phyloP scores from a whole-genome alignment of 2,329 filamentous ascomycete species.

The Leptographium galeiforme region DNA sequence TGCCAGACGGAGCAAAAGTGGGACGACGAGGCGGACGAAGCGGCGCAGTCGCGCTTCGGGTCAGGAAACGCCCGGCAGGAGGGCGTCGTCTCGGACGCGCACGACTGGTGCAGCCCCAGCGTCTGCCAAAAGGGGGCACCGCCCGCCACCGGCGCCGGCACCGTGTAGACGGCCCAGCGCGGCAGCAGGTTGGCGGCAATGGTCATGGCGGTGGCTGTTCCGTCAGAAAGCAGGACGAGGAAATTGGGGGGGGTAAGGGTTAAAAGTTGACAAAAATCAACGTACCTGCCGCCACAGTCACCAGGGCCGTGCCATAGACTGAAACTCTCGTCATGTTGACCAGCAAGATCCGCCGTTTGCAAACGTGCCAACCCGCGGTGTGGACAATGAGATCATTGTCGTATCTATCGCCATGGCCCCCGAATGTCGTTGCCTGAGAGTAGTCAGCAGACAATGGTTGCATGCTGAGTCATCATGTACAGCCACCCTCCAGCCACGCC shows the following conservation, averaged over 20 bases:
- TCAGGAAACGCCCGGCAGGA: slow-evolving; percentile 55
- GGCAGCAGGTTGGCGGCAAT: slow-evolving; percentile 56
- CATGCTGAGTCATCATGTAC: not conserved
- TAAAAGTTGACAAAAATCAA: too few species aligned
- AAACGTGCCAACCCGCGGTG: not conserved
- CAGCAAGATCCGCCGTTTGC: too few species aligned
- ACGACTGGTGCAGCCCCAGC: slow-evolving; percentile 71
- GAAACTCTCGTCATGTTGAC: slow-evolving; percentile 28
- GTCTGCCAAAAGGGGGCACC: slow-evolving; percentile 38
- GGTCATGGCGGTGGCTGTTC: slow-evolving; percentile 55
- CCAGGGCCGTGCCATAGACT: slow-evolving; percentile 28
- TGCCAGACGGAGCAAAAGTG: slow-evolving; percentile 92
- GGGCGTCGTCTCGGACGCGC: slow-evolving; percentile 53
- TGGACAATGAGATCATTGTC: not conserved
- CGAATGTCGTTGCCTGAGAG: not conserved
- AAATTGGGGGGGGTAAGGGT: too few species aligned
- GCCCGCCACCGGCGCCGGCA: slow-evolving; percentile 25
- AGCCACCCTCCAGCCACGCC: not conserved
- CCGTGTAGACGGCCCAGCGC: slow-evolving; percentile 55
- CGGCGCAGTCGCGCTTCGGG: slow-evolving; percentile 45
- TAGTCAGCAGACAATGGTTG: too few species aligned
- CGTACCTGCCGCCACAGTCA: slow-evolving; percentile 30
- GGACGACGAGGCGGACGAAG: too few species aligned
- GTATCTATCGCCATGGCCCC: not conserved
- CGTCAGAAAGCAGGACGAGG: too few species aligned